phyloP scores from a whole-genome alignment of 225 moss, liverwort and hornwort species.

The Sphagnum tenellum region DNA sequence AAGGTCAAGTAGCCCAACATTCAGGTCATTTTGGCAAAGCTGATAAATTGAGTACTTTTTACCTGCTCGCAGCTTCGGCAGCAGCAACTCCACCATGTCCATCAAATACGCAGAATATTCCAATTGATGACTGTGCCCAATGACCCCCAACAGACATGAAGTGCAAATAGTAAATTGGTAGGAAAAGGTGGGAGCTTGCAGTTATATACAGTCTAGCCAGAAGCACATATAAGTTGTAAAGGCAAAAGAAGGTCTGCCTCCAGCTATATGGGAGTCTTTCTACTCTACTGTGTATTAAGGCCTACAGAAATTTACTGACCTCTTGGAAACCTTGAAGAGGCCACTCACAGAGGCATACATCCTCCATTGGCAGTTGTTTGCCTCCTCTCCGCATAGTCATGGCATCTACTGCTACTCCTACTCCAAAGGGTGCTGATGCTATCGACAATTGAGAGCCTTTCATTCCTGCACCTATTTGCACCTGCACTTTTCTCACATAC shows the following conservation, averaged over 20 bases:
- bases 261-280: not conserved
- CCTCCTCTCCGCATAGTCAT: slow-evolving; percentile 81
- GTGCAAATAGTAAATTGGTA: not conserved
- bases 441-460: slow-evolving; percentile 47
- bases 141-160: not conserved
- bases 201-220: too few species aligned
- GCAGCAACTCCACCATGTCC: slow-evolving; percentile 89
- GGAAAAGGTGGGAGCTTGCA: not conserved
- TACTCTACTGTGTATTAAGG: too few species aligned
- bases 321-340: slow-evolving; percentile 76
- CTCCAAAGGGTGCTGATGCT: slow-evolving; percentile 77
- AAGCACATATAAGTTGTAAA: too few species aligned
- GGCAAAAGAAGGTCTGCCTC: not conserved
- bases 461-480: slow-evolving; percentile 53
- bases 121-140: slow-evolving; percentile 43
- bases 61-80: slow-evolving; percentile 89
- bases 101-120: slow-evolving; percentile 93
- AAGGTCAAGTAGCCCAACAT: too few species aligned
- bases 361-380: slow-evolving; percentile 76
- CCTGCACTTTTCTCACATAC: slow-evolving; percentile 23
- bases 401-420: slow-evolving; percentile 74
- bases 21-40: too few species aligned
- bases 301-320: slow-evolving; percentile 29
- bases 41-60: not conserved
- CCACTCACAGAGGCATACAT: slow-evolving; percentile 83